Conservation (phyloP, 2,329 filamentous ascomycete genomes). For the Pseudogymnoascus sp. region DNA sequence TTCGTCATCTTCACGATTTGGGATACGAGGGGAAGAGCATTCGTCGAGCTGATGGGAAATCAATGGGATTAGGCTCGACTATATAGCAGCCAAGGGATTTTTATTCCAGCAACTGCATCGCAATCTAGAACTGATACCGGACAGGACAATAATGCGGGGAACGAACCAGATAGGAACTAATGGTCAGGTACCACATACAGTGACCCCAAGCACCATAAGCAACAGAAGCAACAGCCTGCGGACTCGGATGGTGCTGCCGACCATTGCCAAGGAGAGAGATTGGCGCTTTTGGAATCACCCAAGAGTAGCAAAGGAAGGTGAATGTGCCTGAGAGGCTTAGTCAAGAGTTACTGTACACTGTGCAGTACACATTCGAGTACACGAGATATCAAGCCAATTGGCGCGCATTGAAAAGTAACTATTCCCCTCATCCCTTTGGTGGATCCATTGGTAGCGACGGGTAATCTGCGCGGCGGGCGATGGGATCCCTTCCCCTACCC, state of each 20-base stretch:
- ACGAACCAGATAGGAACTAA: not conserved
- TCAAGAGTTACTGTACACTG: not conserved
- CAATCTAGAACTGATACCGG: not conserved
- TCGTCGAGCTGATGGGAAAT: not conserved
- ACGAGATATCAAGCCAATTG: no score
- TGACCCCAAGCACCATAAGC: not conserved
- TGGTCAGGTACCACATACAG: not conserved
- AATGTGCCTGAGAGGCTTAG: not conserved
- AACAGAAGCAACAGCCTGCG: not conserved
- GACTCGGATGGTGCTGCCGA: not conserved
- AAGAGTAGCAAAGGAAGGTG: not conserved
- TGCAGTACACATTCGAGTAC: not conserved
- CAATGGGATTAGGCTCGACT: not conserved
- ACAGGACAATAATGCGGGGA: constrained; percentile 5
- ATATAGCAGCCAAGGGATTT: constrained; percentile 6
- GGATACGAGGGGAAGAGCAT: not conserved
- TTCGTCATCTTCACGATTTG: not conserved
- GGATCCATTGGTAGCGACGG: not conserved
- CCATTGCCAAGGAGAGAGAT: not conserved
- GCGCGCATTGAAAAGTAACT: not conserved
- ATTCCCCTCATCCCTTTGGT: not conserved
- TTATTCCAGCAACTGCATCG: not conserved
- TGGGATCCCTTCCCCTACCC: not conserved
- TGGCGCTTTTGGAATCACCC: not conserved
- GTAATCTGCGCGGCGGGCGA: constrained; percentile 1